Evolutionary conservation across 805 yeast species (phyloP), one percentile per base, ranked within the genome.

Genomic region (Sungouiozyma ichnusensis): DNA sequence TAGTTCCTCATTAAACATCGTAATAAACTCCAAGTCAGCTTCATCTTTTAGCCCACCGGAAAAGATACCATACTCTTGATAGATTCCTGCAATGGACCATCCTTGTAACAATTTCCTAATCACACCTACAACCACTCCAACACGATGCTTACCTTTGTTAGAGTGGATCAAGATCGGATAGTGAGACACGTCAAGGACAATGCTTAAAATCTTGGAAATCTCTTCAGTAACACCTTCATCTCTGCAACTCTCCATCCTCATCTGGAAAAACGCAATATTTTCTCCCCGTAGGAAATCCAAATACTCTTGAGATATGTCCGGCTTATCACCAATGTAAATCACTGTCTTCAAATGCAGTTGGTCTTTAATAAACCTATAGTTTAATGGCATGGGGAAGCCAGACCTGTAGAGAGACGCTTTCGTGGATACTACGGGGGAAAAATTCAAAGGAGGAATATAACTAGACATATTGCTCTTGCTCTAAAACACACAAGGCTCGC

Each of bases 61-160:
- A 62, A 86, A 90, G 58, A 85, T 79, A 43, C 83, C 85, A 61
- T 90, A 90, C 60, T 90, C 98, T 58, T 87, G 96, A 61, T 86
- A 92, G 4, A 86, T 81, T 2, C 96, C 94, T 40, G 95, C 80
- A 53, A 85, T 70, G 44, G 92, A 78, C 98, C 98, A 90, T 1
- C 94, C 94, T 62, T 87, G 96, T 37, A 87, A 65, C 40, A 82
- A 60, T 56, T 85, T 86, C 38, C 98, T 66, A 72, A 90, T 79
- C 24, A 86, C 71, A 0, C 96, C 98, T n/a, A 88, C 94, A 35
- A 88, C 68, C 1, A 92, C 88, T 0, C 97, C 97, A 2, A 86
- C 88, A 35, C 98, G 65, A 59, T 90, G 98, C 60, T 92, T 92
- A n/a, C 98, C 98, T 65, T 90, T 90, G 62, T 92, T 86, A 3